Base-by-base conservation (phyloP, 2,329 filamentous ascomycete species). In the Didymella glomerata region DNA sequence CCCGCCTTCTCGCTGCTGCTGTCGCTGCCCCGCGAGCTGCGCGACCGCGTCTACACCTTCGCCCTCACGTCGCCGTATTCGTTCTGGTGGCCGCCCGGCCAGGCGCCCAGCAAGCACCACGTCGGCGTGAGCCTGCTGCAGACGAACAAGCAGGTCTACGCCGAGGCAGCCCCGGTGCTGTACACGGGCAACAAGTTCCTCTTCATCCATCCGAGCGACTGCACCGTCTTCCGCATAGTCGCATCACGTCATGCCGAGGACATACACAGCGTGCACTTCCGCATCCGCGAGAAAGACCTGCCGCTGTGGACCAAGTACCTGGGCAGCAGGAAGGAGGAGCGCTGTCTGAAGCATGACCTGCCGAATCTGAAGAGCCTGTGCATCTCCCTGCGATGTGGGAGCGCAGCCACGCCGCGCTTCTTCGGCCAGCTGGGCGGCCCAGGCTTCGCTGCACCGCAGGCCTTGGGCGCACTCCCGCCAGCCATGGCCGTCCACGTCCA, bases 171-270 rank as follows among this genome's bases (percentile, higher is more conserved):
- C 4, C 69, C 72, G 0, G 58, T 77, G 14, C 67, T 78, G n/a
- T 78, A 78, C 63, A 54, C 66, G 13, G 49, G 49, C 18, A 78
- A 78, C 67, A 74, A 71, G 47, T 76, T 78, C 54, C 64, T 75
- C 51, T 78, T 78, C 67, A 70, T 67, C 4, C 76, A 78, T 50
- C 76, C 76, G 7, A 75, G 70, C 48, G 76, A 78, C 56, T 76
- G 72, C 63, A 78, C 75, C 66, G 73, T 78, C 61, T 78, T 78
- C 63, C 70, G 75, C 60, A 67, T 77, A 44, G 63, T 76, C 24
- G 56, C 73, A 14, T 71, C 73, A 10, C 68, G 68, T 7, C 68
- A 65, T 41, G 70, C 73, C 4, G 54, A 62, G 18, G 59, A 63
- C 46, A 72, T 78, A 13, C 65, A 65, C 27, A 68, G 64, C 10